These are phyloP conservation scores for Orobanche coerulescens DNA, from an alignment of 257 asterid genomes.

Conservation along the genomic window DNA sequence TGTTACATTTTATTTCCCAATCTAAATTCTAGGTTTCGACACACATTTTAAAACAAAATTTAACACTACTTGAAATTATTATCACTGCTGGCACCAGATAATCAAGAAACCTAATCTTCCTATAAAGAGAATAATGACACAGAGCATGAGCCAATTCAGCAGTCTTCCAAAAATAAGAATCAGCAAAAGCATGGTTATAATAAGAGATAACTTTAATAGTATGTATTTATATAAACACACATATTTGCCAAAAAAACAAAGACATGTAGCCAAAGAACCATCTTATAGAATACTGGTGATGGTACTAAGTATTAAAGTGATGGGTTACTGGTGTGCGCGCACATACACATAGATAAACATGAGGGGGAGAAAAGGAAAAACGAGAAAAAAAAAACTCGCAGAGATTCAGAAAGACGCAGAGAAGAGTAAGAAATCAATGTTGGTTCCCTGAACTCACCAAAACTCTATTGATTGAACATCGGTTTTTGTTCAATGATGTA, in stretches of 20 bases:
- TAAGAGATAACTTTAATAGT: neutral
- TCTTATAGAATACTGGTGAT: neutral
- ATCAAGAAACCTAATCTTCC: neutral
- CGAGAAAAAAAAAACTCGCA: no score
- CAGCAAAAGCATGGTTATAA: conserved; percentile 3
- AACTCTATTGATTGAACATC: conserved; percentile 89
- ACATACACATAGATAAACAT: conserved; percentile 5
- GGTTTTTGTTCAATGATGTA: conserved; percentile 90
- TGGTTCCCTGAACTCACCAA: conserved; percentile 50
- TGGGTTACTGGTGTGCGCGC: neutral
- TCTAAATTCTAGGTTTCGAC: conserved; percentile 9
- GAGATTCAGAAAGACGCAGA: neutral
- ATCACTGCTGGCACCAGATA: conserved; percentile 2
- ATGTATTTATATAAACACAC: neutral
- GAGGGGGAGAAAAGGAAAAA: no score
- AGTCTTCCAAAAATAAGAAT: conserved; percentile 3
- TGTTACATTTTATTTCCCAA: neutral
- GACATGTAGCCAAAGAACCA: neutral
- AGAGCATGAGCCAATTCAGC: conserved; percentile 13
- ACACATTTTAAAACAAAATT: neutral
- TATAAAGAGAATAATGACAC: neutral
- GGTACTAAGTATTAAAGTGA: neutral
- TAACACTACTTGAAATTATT: neutral
- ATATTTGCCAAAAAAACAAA: conserved; percentile 12
- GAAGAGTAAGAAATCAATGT: conserved; percentile 18